Evolutionary conservation across 1,139 yeast species (phyloP).

Genomic region (Diutina neorugosa): DNA sequence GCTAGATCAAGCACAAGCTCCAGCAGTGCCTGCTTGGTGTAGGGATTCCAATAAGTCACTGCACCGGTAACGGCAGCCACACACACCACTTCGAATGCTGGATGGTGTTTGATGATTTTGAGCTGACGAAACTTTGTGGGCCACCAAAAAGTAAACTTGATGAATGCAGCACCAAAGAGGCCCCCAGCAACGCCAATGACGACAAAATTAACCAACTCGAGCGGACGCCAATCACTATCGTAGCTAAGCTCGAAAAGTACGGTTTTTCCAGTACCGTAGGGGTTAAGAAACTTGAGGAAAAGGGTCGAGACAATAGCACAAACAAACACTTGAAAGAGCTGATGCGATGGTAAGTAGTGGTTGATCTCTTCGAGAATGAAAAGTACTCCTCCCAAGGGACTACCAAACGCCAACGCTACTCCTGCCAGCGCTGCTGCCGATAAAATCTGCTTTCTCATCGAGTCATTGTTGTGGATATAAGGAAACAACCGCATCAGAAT

Average conservation of each 20-base stretch:
- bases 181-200: constrained; percentile 48
- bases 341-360: constrained; percentile 46
- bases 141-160: constrained; percentile 43
- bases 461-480: constrained; percentile 37
- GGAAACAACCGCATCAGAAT: constrained; percentile 40
- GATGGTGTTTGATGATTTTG: constrained; percentile 24
- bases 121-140: constrained; percentile 26
- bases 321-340: constrained; percentile 45
- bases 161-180: constrained; percentile 41
- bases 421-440: constrained; percentile 62
- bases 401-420: constrained; percentile 59
- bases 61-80: constrained; percentile 38
- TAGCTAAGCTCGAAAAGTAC: constrained; percentile 48
- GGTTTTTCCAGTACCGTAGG: constrained; percentile 53
- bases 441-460: constrained; percentile 44
- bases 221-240: constrained; percentile 40
- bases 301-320: constrained; percentile 50
- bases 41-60: constrained; percentile 39
- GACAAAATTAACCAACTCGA: constrained; percentile 37
- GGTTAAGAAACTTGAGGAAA: constrained; percentile 43
- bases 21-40: constrained; percentile 40
- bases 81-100: constrained; percentile 35
- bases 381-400: constrained; percentile 58
- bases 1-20: constrained; percentile 44
- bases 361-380: constrained; percentile 57